Evolutionary conservation across 2,329 filamentous ascomycete genomes (phyloP).

Genomic region (Pezicula carpinea): DNA sequence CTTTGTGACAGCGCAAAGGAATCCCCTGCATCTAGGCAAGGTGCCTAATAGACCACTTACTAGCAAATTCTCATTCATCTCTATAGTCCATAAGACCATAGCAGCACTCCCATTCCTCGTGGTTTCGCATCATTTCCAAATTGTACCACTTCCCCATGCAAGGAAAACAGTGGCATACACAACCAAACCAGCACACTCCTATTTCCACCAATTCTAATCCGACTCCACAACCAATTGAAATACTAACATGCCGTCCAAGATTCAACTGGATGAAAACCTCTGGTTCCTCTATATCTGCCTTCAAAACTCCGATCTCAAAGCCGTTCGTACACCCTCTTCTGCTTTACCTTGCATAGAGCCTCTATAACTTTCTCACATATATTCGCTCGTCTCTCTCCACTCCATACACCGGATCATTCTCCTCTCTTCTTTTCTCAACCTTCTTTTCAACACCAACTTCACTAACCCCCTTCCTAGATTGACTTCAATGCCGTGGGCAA

Average conservation of each 20-base stretch:
- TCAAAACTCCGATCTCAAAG: conserved; percentile 32
- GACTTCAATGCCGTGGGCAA: conserved; percentile 33
- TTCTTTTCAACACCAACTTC: conserved; percentile 1
- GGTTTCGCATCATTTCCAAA: no score
- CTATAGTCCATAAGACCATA: no score
- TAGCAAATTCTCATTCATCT: no score
- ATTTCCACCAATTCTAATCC: background rate
- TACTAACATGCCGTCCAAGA: conserved; percentile 33
- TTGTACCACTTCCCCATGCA: no score
- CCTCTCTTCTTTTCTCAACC: background rate
- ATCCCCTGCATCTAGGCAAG: no score
- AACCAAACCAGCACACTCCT: no score
- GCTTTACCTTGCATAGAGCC: background rate
- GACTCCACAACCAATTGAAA: background rate
- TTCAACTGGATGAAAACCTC: conserved; percentile 33
- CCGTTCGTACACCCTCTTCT: conserved; percentile 24
- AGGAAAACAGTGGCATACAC: no score
- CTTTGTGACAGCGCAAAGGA: no score
- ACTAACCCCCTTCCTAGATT: conserved; percentile 25
- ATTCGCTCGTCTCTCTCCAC: background rate
- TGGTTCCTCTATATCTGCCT: conserved; percentile 39
- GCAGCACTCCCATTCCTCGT: no score
- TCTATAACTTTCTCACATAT: no score
- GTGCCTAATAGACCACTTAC: no score
- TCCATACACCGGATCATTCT: no score